Base-by-base conservation (phyloP, 2,329 filamentous ascomycete genomes). In the Fusarium nurragi region DNA sequence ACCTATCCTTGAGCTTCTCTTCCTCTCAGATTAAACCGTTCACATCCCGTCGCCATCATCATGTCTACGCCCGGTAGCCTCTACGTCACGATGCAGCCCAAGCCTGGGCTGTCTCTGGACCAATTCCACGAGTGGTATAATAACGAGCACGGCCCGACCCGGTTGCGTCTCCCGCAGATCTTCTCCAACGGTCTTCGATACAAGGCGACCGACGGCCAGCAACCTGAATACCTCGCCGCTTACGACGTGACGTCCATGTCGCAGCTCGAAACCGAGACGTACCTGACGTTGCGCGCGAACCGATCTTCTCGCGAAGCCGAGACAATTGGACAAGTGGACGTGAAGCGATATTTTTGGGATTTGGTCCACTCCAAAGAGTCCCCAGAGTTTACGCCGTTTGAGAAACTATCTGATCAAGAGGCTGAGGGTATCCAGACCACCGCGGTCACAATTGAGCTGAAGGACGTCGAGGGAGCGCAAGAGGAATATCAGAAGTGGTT, bases 81-180 rank as follows among this genome's bases (percentile, higher is more conserved):
- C 73, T 93, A 90, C 76, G 93, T 97, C 69, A 93, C 91, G 16
- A 96, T 96, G 90, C 88, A 94, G 78, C 92, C 92, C 70, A 84
- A 86, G 75, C 81, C 86, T 55, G 84, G 84, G 67, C 83, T 93
- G 70, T 81, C 88, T 53, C 77, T 84, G 44, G 82, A 86, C 63
- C 87, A 91, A 72, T 96, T 97, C 78, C 90, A 96, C 77, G 92
- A 96, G 75, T 94, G 92, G 91, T 97, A 97, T 81, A 94, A 96
- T 80, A 95, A 93, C 77, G 93, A 97, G 80, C 93, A 97, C 79
- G 93, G 93, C 51, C 93, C 93, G 18, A 86, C 88, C 16, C 90
- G 93, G 44, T 85, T 96, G 8, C 89, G 92, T 45, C 80, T 96
- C 14, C 87, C 91, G 5, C 88, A 90, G 70, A 88, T 94, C 74